A percentile compares a stretch with the other conserved stretches of the same genome.
phyloP scores from a whole-genome alignment of 129 eudicot species.

The Pittosporum tobira region DNA sequence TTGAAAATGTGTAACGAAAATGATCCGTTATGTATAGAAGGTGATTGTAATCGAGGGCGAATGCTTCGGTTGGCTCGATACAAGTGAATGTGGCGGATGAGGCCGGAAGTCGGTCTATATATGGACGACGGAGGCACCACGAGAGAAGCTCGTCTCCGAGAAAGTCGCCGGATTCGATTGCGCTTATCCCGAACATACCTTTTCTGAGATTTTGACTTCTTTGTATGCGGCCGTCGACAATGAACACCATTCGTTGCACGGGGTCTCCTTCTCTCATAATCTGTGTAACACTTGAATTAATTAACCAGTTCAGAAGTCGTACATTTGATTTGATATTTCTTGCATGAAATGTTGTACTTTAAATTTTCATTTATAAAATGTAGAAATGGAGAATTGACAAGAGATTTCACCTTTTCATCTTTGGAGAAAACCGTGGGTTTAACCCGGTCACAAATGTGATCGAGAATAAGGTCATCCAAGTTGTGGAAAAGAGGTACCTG shows the following conservation, averaged over 20 bases:
- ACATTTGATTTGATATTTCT: too few relatives aligned
- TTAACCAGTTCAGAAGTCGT: too few relatives aligned
- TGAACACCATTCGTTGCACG: constrained; percentile 42
- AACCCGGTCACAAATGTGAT: constrained; percentile 59
- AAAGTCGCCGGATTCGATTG: constrained; percentile 36
- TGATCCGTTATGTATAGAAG: constrained; percentile 40
- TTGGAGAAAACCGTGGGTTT: constrained; percentile 38
- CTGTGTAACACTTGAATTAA: constrained; percentile 1
- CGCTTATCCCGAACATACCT: constrained; percentile 40
- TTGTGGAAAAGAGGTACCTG: constrained; percentile 53
- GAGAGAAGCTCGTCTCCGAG: constrained; percentile 54
- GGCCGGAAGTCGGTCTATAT: constrained; percentile 30
- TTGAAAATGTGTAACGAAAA: constrained; percentile 40
- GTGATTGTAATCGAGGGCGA: constrained; percentile 41
- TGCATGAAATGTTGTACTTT: too few relatives aligned
- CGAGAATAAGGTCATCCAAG: constrained; percentile 53
- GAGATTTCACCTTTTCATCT: constrained; percentile 38
- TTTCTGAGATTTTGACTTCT: constrained; percentile 46
- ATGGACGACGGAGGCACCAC: constrained; percentile 45
- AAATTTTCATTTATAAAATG: too few relatives aligned
- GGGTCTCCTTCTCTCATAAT: constrained; percentile 62
- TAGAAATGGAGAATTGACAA: too few relatives aligned
- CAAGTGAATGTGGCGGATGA: constrained; percentile 52
- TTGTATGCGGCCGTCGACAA: constrained; percentile 33
- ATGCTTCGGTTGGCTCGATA: constrained; percentile 40